Base-by-base conservation (phyloP, 75 land plant genomes). In the Pinus taeda region DNA sequence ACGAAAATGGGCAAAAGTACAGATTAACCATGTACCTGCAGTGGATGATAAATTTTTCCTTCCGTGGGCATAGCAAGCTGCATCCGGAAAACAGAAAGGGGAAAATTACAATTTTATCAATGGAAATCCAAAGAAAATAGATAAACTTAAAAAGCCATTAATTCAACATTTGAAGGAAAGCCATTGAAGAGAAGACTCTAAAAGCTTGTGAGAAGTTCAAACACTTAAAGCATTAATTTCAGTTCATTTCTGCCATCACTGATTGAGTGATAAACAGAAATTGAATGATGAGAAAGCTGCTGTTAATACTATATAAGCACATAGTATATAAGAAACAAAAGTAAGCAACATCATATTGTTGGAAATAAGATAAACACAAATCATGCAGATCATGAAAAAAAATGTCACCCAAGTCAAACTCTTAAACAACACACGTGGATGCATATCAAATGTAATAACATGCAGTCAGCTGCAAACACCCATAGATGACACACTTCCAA, bases 61-160 rank as follows among this genome's bases (percentile, higher is more conserved):
- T 4, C 36, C 20, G 53, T 69, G 72, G n/a, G 72, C 53, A 69
- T 69, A 69, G 72, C 72, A 69, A 69, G 72, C 72, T 69, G 55
- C 72, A 42, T 69, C 53, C 33, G 8, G n/a, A 37, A 69, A 7
- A 2, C 14, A n/a, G 4, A 69, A 42, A 42, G 4, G 21, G 9
- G 1, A 37, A 67, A 67, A 37, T 39, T 42, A 39, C 8, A 3
- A 12, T n/a, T 0, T 20, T 17, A 6, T 20, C 9, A 42, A 37
- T 11, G 42, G 71, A 69, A 12, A 18, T 42, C 53, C 42, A n/a
- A 69, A 62, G 29, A 13, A 24, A 24, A 29, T 26, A 62, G 11
- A 39, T 69, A 39, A 69, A 39, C 55, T 49, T 49, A 9, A 69
- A 13, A 69, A 69, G 1, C 0, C 14, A 39, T 9, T 8, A 39